These are phyloP conservation scores for Rhizopus sp. DNA, from an alignment of 371 early-diverging fungal genomes.

Conservation along the genomic window DNA sequence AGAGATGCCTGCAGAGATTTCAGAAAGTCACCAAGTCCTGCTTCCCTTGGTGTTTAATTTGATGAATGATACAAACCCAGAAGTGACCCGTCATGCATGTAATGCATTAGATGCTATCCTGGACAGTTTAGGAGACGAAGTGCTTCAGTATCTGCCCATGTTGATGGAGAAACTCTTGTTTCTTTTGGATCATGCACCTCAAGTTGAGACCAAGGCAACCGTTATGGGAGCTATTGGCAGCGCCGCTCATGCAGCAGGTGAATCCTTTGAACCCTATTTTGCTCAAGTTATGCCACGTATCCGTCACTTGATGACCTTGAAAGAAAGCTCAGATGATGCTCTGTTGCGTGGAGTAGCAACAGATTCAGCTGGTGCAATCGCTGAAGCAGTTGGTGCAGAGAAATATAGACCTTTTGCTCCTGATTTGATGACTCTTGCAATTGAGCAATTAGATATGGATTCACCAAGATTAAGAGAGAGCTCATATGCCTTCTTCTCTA, in stretches of 20 bases:
- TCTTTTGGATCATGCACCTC: slow-evolving; percentile 65
- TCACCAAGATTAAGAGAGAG: slow-evolving; percentile 80
- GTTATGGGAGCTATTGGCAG: slow-evolving; percentile 87
- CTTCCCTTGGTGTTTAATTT: slow-evolving; percentile 83
- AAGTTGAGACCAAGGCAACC: slow-evolving; percentile 67
- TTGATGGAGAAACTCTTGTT: slow-evolving; percentile 79
- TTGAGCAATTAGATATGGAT: slow-evolving; percentile 76
- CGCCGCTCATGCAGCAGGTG: slow-evolving; percentile 85
- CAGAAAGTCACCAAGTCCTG: slow-evolving; percentile 75
- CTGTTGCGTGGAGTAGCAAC: slow-evolving; percentile 86
- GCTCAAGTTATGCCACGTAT: slow-evolving; percentile 70
- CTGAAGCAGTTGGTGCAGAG: slow-evolving; percentile 85
- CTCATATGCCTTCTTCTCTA: slow-evolving; percentile 84
- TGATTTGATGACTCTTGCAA: slow-evolving; percentile 73
- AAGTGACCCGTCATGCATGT: slow-evolving; percentile 78
- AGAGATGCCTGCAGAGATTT: slow-evolving; percentile 79
- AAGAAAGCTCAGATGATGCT: slow-evolving; percentile 64
- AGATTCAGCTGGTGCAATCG: slow-evolving; percentile 84
- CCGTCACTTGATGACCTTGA: slow-evolving; percentile 70
- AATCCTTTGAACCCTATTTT: slow-evolving; percentile 81
- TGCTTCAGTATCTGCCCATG: slow-evolving; percentile 78
- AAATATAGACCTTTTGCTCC: slow-evolving; percentile 76
- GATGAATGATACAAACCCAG: slow-evolving; percentile 72
- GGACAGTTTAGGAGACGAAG: slow-evolving; percentile 78
- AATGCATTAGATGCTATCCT: slow-evolving; percentile 87